Evolutionary conservation across 1,284 basidiomycete genomes (phyloP).

Genomic region (Leucoagaricus sp.): DNA sequence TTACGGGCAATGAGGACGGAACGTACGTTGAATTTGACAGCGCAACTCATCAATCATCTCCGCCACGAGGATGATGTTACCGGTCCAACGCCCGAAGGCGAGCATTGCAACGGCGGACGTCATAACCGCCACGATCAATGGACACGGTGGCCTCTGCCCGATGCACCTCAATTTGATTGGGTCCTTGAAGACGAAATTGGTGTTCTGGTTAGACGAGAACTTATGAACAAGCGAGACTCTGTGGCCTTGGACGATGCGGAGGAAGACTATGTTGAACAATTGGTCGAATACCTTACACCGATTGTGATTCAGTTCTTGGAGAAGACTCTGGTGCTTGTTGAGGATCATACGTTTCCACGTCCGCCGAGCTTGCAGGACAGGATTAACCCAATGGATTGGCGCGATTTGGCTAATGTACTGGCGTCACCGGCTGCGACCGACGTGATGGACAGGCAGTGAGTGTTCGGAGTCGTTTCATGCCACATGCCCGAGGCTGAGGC

Average conservation of each 20-base stretch:
- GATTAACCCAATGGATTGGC: conserved; percentile 8
- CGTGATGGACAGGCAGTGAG: conserved; percentile 1
- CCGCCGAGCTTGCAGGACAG: not conserved
- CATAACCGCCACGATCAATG: conserved; percentile 1
- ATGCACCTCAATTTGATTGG: not conserved
- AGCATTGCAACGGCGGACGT: not conserved
- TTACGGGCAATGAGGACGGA: conserved; percentile 4
- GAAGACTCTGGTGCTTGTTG: not conserved
- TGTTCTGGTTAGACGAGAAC: not conserved
- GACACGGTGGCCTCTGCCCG: conserved; percentile 9
- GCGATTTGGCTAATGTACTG: conserved; percentile 11
- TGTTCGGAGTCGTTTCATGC: not conserved
- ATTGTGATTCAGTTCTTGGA: conserved; percentile 3
- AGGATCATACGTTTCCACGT: conserved; percentile 4
- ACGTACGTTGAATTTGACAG: not conserved
- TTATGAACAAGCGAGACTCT: not conserved
- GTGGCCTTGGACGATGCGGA: not conserved
- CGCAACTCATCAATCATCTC: not conserved
- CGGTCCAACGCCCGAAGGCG: too few relatives aligned
- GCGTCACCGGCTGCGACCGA: not conserved
- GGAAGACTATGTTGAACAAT: conserved; percentile 1
- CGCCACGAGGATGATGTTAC: not conserved
- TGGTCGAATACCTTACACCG: not conserved
- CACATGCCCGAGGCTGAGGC: not conserved
- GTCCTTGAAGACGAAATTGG: conserved; percentile 6